Conservation (phyloP, 2,329 filamentous ascomycete species). For the Talaromyces sp. region DNA sequence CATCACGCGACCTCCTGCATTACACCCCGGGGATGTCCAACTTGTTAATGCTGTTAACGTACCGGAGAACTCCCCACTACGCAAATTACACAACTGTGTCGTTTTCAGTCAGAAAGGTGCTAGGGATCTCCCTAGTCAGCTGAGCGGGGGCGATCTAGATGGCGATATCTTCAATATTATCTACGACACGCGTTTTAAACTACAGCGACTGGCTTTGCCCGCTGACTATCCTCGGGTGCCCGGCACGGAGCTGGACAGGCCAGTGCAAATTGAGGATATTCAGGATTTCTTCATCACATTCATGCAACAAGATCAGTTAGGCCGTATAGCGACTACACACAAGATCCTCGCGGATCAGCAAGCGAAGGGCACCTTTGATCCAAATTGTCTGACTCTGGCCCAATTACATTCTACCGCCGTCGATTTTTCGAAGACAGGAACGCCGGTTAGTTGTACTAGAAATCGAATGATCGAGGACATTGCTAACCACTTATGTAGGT, state of each 20-base stretch:
- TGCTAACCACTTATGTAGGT: constrained; percentile 13
- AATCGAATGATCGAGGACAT: neutral
- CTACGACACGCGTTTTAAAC: constrained; percentile 59
- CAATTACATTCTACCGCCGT: constrained; percentile 67
- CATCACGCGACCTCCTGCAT: constrained; percentile 73
- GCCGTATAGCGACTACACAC: constrained; percentile 63
- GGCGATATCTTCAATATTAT: constrained; percentile 80
- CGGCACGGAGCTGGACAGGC: constrained; percentile 58
- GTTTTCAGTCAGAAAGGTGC: constrained; percentile 69
- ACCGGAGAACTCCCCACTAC: constrained; percentile 60
- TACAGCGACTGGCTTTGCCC: constrained; percentile 48
- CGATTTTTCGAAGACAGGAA: constrained; percentile 73
- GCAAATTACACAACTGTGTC: constrained; percentile 66
- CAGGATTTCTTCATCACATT: constrained; percentile 77
- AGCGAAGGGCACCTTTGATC: constrained; percentile 50
- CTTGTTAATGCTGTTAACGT: constrained; percentile 58
- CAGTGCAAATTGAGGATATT: constrained; percentile 64
- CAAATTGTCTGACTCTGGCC: constrained; percentile 55
- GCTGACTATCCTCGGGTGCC: constrained; percentile 66
- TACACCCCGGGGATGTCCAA: constrained; percentile 80
- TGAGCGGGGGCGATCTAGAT: constrained; percentile 79
- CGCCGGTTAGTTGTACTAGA: constrained; percentile 42
- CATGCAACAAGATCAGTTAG: constrained; percentile 65
- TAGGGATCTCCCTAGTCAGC: constrained; percentile 72
- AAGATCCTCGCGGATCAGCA: constrained; percentile 62